Base-by-base conservation (phyloP, 108 stramenopile species). In the Cyclotella baltica region DNA sequence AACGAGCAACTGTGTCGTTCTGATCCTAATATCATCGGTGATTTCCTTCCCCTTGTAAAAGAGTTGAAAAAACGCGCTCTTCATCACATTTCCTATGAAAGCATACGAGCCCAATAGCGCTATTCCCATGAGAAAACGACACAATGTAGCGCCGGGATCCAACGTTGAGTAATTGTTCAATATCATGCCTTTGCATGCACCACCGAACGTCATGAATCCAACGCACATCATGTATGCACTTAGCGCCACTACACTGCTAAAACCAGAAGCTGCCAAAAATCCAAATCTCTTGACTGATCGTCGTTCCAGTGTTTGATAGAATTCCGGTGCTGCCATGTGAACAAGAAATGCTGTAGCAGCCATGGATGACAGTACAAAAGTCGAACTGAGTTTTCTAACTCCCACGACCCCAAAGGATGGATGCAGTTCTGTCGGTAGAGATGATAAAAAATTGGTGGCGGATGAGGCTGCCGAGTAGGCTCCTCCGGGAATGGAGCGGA, bases 201-300 rank as follows among this genome's bases (percentile, higher is more conserved):
- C 90, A 22, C 96, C 97, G 69, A 98, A 98, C 19, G 96, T 97
- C 0, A 96, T 70, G 81, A 95, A 98, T 18, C 96, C 96, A 71
- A 86, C 86, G 33, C 73, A 55, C 89, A 96, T 95, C 71, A 96
- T 83, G 29, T 85, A 76, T 23, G 79, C 81, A 67, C 91, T 93
- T 15, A 93, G 73, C 8, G 84, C 8, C 0, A 85, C 87, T 18
- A 91, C 86, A 18, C 53, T 64, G 13, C 58, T 62, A 80, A 96
- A 97, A 40, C 90, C 92, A 20, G 84, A 25, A 5, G 48, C 43
- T 2, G 92, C 87, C 36, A 97, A 66, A 10, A 59, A 85, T 35
- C 81, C 77, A 73, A 85, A 91, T 48, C 85, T 56, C 29, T 51
- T 33, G 63, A 83, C 36, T 18, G 77, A 81, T 55, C 72, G 75